phyloP scores from a whole-genome alignment of 352 stramenopile species.

The Globisporangium paddicum region DNA sequence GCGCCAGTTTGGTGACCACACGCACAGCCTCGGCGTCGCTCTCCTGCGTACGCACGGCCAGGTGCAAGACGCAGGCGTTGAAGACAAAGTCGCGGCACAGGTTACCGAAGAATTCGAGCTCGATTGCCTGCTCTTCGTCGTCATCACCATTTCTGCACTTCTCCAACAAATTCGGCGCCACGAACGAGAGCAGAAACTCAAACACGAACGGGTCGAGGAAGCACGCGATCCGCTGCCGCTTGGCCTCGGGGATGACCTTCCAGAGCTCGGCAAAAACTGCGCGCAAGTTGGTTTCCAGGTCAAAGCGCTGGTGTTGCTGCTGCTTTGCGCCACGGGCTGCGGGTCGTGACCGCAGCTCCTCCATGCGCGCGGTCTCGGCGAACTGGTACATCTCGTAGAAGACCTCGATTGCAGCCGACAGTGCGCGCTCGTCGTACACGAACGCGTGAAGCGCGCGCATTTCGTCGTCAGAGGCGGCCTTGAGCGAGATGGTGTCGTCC shows the following conservation, averaged over 20 bases:
- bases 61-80: slow-evolving; percentile 41
- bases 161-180: slow-evolving; percentile 30
- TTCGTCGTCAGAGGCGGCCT: slow-evolving; percentile 45
- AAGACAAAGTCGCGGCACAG: slow-evolving; percentile 62
- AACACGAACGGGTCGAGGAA: slow-evolving; percentile 62
- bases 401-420: slow-evolving; percentile 47
- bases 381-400: slow-evolving; percentile 80
- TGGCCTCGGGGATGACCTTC: slow-evolving; percentile 41
- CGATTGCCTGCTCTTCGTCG: slow-evolving; percentile 30
- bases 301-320: slow-evolving; percentile 20
- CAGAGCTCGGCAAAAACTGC: slow-evolving; percentile 55
- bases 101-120: slow-evolving; percentile 51
- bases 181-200: slow-evolving; percentile 47
- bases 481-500: slow-evolving; percentile 59
- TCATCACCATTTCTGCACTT: slow-evolving; percentile 10
- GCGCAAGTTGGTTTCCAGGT: slow-evolving; percentile 33
- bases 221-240: slow-evolving; percentile 41
- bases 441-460: slow-evolving; percentile 36
- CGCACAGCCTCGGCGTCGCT: slow-evolving; percentile 28
- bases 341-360: slow-evolving; percentile 54
- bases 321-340: not conserved
- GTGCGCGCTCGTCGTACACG: slow-evolving; percentile 36
- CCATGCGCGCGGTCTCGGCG: slow-evolving; percentile 66
- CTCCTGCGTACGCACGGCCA: slow-evolving; percentile 39
- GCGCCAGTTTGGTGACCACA: slow-evolving; percentile 11